Evolutionary conservation across 352 stramenopile species (phyloP), one percentile per base, ranked within the genome.

Genomic region (Phytophthora uliginosa): DNA sequence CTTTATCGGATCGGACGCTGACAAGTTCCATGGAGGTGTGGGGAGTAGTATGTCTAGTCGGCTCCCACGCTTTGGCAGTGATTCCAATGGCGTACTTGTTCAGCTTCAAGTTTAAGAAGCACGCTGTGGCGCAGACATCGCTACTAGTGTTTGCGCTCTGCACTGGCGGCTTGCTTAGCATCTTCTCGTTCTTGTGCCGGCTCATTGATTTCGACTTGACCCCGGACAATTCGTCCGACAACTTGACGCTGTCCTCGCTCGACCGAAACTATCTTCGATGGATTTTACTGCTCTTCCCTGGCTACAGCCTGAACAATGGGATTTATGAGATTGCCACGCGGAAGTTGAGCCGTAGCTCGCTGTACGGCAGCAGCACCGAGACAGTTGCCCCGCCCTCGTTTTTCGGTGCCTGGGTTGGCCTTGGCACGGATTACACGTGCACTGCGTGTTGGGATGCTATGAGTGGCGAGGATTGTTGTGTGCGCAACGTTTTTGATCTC

Each of bases 141-240:
- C 69, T 92, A 52, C 71, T 95, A 26, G 82, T 92, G 6, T 88
- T 95, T 50, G 73, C 75, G 1, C 73, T 95, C 0, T 79, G 83
- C 20, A 85, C 83, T 0, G 87, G 84, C 20, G 84, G 82, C 7
- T 66, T 94, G 53, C 66, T 94, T 24, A 92, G 84, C 50, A 92
- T 94, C 51, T 89, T 94, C 59, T 94, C 86, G 40, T 92, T 94
- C 56, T 50, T 94, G 51, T 94, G 86, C 57, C 84, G 86, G 22
- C 66, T 94, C 26, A 83, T 94, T 7, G 79, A 91, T 59, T 92
- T 89, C 36, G 51, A 72, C 18, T 64, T 84, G 52, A 71, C 58
- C 5, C 59, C 76, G 36, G 52, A 56, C 26, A 73, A 63, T 15
- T 71, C 71, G 0, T 66, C 47, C 3, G 68, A 76, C 40, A 74